Evolutionary conservation across 106 monocot species (phyloP), one percentile per base, ranked within the genome.

Genomic region (Apostasia ramifera): DNA sequence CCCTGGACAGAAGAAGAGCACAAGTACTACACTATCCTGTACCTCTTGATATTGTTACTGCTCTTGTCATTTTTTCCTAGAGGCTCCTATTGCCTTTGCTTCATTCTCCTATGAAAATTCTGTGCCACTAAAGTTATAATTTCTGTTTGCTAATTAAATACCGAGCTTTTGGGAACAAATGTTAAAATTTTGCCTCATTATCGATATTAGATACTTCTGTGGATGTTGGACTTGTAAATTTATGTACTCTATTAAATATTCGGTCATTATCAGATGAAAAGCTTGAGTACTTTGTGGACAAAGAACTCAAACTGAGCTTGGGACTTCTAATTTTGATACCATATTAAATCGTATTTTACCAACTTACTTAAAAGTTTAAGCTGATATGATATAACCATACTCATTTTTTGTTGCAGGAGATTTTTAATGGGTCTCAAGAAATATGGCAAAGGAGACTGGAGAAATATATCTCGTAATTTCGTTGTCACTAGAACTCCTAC

Each of bases 1-100:
- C 89, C 93, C 11, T 93, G 93, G 93, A 89, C 89, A n/a, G 93
- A 93, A 71, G 89, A 93, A 39, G 93, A 94, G 67, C 93, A 94
- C 80, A 94, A 78, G 93, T 93, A 74, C 44, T 54, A 0, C 12
- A 8, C 8, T 37, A 51, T 38, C 10, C 44, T n/a, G 14, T 50
- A 2, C 58, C 55, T 56, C 42, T 38, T 52, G 4, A 42, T 49
- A 49, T 52, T 66, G 37, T 45, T 66, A 13, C 47, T 66, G 4
- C 9, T 53, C 37, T 3, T 57, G n/a, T 5, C 6, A 2, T 57
- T 5, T 57, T 14, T 57, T 15, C 57, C 6, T 5, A 26, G 4
- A 26, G 13, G 15, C 56, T 57, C 1, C 4, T 57, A 13, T 57
- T 57, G 1, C 14, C 15, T 57, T 26, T 14, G 2, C 37, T 57